Evolutionary conservation across 2,329 filamentous ascomycete genomes (phyloP).

Genomic region (Elsinoe batatas): DNA sequence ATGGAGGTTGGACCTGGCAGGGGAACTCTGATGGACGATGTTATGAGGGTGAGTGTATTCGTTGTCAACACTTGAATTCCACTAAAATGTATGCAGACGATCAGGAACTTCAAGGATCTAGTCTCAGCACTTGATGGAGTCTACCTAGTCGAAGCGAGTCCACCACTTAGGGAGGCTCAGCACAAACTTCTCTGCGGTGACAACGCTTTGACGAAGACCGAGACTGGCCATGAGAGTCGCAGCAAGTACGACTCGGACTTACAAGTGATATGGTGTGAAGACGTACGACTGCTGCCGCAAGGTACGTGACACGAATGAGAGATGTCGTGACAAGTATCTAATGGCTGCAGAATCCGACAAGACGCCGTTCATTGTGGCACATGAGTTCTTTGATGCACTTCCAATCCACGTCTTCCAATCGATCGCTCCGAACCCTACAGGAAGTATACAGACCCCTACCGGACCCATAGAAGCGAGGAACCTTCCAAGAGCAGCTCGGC

Average conservation of each 20-base stretch:
- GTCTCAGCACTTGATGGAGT: constrained; percentile 70
- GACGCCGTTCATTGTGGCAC: constrained; percentile 86
- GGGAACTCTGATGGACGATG: constrained; percentile 94
- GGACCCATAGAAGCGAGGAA: constrained; percentile 35
- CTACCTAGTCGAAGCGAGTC: constrained; percentile 90
- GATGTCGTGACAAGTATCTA: constrained; percentile 16
- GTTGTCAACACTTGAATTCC: constrained; percentile 11
- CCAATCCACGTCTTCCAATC: constrained; percentile 93
- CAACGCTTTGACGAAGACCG: constrained; percentile 56
- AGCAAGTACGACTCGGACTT: constrained; percentile 66
- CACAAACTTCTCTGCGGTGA: constrained; percentile 72
- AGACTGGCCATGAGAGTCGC: constrained; percentile 61
- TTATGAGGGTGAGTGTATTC: constrained; percentile 59
- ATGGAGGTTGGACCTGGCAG: constrained; percentile 91
- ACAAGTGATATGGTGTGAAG: constrained; percentile 78
- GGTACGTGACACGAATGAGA: constrained; percentile 35
- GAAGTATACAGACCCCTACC: constrained; percentile 38
- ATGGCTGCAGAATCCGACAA: constrained; percentile 42
- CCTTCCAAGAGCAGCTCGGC: constrained; percentile 29
- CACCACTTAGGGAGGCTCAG: constrained; percentile 65
- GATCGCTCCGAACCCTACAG: constrained; percentile 34
- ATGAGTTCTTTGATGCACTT: constrained; percentile 97
- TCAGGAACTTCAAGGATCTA: constrained; percentile 72
- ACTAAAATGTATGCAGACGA: constrained; percentile 49
- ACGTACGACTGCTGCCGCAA: constrained; percentile 70